phyloP scores from a whole-genome alignment of 495 filamentous ascomycete genomes.

The Neurospora sp. region DNA sequence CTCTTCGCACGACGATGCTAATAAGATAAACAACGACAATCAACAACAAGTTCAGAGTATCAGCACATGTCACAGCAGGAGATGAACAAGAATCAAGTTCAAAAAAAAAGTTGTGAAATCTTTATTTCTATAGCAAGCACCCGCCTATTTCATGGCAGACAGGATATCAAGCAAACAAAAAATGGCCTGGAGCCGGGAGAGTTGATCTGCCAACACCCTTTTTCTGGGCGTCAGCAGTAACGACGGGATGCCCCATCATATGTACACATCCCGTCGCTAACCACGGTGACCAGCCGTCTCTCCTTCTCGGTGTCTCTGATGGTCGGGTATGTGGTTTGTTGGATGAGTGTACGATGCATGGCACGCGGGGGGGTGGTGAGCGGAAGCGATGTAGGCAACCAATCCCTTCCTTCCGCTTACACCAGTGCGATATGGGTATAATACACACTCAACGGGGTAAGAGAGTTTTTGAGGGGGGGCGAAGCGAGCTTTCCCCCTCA shows the following conservation, averaged over 20 bases:
- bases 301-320: constrained; percentile 1
- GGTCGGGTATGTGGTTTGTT: background rate
- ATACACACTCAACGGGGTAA: background rate
- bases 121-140: background rate
- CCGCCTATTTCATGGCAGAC: background rate
- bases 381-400: background rate
- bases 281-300: background rate
- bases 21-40: background rate
- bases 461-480: background rate
- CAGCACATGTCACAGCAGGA: background rate
- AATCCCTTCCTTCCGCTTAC: background rate
- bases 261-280: background rate
- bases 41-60: background rate
- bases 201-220: background rate
- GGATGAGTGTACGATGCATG: background rate
- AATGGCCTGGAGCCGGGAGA: background rate
- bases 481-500: background rate
- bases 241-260: background rate
- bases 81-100: background rate
- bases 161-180: constrained; percentile 1
- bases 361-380: background rate
- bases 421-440: background rate
- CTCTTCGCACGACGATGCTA: background rate
- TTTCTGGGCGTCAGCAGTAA: background rate
- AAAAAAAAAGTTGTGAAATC: background rate